Conservation (phyloP, 1,284 basidiomycete genomes). For the Trichosporon ovoides region DNA sequence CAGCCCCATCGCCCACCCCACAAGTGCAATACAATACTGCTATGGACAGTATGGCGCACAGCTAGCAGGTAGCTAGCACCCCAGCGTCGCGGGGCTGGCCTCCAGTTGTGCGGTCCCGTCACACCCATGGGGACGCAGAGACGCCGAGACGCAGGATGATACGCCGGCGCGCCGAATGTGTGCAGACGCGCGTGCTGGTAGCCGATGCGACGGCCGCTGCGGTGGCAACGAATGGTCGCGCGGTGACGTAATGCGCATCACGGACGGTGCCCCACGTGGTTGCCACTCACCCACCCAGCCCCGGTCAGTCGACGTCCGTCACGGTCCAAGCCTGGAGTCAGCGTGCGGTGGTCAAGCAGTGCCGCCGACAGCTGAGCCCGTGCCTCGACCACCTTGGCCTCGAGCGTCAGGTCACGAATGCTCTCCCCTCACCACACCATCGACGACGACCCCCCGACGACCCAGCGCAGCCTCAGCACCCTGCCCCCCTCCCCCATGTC, state of each 20-base stretch:
- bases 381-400: background rate
- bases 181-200: background rate
- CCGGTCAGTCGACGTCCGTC: conserved; percentile 1
- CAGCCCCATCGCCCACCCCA: too few relatives aligned
- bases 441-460: background rate
- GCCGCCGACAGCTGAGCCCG: background rate
- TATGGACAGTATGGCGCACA: too few relatives aligned
- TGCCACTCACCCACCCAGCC: background rate
- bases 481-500: background rate
- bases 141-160: too few relatives aligned
- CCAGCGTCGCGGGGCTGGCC: too few relatives aligned
- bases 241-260: background rate
- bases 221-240: too few relatives aligned
- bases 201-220: background rate
- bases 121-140: too few relatives aligned
- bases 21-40: too few relatives aligned
- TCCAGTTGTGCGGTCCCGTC: too few relatives aligned
- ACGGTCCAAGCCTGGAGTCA: conserved; percentile 1
- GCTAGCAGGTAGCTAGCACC: too few relatives aligned
- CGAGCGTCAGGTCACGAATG: background rate
- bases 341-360: background rate
- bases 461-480: background rate
- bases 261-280: conserved; percentile 3
- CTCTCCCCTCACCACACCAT: background rate
- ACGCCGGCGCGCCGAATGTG: too few relatives aligned